Conservation (phyloP, 257 asterid species). For the Jacaranda copaia region DNA sequence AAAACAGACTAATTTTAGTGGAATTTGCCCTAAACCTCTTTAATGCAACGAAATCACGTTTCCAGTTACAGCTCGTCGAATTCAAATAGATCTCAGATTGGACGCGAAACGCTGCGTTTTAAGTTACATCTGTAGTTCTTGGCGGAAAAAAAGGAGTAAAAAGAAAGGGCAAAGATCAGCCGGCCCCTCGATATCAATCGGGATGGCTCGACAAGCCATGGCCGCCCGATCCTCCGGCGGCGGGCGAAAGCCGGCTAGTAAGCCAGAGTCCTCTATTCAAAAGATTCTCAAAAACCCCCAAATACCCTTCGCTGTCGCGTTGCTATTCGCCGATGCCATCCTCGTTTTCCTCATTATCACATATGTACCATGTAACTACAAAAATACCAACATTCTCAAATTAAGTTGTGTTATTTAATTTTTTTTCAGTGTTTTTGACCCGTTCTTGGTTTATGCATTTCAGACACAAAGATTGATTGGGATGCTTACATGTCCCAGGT, state of each 20-base stretch:
- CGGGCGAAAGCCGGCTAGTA: conserved; percentile 19
- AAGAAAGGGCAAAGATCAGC: not conserved
- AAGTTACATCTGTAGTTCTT: not conserved
- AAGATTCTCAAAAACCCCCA: conserved; percentile 42
- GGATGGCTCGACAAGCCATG: conserved; percentile 43
- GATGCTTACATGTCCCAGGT: conserved; percentile 93
- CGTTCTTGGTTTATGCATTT: conserved; percentile 20
- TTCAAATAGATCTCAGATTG: not conserved
- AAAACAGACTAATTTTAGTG: no score
- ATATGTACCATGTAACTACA: conserved; percentile 71
- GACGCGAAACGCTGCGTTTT: conserved; percentile 35
- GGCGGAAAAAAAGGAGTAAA: not conserved
- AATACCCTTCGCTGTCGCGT: conserved; percentile 47
- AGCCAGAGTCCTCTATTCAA: conserved; percentile 29
- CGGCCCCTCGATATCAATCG: conserved; percentile 6
- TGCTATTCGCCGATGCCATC: conserved; percentile 63
- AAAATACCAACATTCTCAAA: not conserved
- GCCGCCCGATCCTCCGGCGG: conserved; percentile 46
- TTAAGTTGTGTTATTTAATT: not conserved
- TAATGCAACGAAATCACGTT: not conserved
- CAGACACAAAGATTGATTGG: conserved; percentile 92
- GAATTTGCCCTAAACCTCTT: not conserved
- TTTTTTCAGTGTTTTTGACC: not conserved
- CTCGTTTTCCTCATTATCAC: conserved; percentile 63
- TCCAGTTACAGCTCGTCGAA: no score